Percentiles rank a stretch among this genome's conserved stretches.
phyloP scores from a whole-genome alignment of 768 basidiomycete species.

The Boletus sensibilis region DNA sequence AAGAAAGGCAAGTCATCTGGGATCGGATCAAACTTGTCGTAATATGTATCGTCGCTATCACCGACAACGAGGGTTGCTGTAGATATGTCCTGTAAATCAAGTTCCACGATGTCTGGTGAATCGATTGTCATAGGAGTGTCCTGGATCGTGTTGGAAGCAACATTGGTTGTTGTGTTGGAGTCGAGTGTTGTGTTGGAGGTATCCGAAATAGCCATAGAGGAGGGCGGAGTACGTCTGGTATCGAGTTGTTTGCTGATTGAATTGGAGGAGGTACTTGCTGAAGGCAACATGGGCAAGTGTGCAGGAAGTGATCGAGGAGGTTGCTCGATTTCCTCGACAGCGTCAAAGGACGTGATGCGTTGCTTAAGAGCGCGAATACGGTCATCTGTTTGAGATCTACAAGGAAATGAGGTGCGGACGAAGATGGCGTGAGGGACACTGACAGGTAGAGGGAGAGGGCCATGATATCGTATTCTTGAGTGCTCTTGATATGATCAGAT shows the following conservation, averaged over 20 bases:
- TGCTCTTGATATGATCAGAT: conserved; percentile 23
- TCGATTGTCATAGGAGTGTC: conserved; percentile 5
- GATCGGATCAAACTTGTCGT: conserved; percentile 43
- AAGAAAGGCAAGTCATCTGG: conserved; percentile 20
- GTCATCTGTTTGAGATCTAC: conserved; percentile 36
- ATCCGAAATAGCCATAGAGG: conserved; percentile 19
- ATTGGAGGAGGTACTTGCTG: neutral
- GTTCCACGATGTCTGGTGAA: conserved; percentile 17
- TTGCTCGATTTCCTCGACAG: neutral
- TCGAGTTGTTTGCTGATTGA: neutral
- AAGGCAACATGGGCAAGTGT: conserved; percentile 3
- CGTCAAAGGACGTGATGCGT: conserved; percentile 27
- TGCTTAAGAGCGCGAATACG: conserved; percentile 41
- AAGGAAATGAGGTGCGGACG: neutral
- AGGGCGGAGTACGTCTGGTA: conserved; percentile 9
- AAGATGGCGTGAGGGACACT: neutral
- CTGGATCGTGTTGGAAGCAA: neutral
- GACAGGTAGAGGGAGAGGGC: conserved; percentile 44
- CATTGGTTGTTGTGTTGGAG: neutral
- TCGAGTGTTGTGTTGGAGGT: conserved; percentile 14
- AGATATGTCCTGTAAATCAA: conserved; percentile 24
- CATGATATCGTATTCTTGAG: conserved; percentile 36
- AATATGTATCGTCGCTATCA: conserved; percentile 48
- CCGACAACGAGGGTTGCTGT: conserved; percentile 21
- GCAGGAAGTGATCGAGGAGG: neutral